A percentile compares a stretch with the other conserved stretches of the same genome.
phyloP scores from a whole-genome alignment of 495 filamentous ascomycete genomes.

The Penicillium silybi region DNA sequence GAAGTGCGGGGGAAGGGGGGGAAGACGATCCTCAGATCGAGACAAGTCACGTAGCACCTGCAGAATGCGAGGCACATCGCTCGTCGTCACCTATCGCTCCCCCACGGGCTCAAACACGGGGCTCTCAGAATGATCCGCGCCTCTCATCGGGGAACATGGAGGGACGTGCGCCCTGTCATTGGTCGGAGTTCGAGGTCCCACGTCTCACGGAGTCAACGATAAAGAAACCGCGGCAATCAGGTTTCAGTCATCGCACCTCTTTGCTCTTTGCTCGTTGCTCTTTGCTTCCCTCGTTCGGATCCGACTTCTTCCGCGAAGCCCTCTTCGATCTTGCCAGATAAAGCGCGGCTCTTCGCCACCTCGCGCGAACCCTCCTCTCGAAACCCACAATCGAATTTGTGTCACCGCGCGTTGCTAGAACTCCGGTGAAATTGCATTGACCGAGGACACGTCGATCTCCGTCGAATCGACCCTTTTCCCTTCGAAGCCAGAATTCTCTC shows the following conservation, averaged over 20 bases:
- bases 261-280: too few species aligned
- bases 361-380: constrained; percentile 9
- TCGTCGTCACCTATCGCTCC: constrained; percentile 2
- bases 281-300: neutral
- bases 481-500: constrained; percentile 34
- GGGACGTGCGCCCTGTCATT: constrained; percentile 36
- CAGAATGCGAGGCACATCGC: neutral
- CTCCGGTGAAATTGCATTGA: neutral
- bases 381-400: constrained; percentile 19
- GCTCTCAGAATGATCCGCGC: constrained; percentile 12
- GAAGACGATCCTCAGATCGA: constrained; percentile 3
- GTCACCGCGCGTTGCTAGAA: constrained; percentile 6
- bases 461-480: constrained; percentile 8
- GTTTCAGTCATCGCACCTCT: too few species aligned
- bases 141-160: constrained; percentile 41
- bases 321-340: neutral
- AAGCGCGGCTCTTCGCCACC: constrained; percentile 13
- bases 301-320: constrained; percentile 3
- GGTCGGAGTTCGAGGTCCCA: constrained; percentile 16
- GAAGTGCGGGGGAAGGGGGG: constrained; percentile 1
- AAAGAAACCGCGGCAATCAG: constrained; percentile 2
- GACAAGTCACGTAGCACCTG: neutral
- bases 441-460: constrained; percentile 12
- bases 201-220: constrained; percentile 7
- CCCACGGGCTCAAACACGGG: neutral